Conservation (phyloP, 331 rosid species). For the Arachis monticola region DNA sequence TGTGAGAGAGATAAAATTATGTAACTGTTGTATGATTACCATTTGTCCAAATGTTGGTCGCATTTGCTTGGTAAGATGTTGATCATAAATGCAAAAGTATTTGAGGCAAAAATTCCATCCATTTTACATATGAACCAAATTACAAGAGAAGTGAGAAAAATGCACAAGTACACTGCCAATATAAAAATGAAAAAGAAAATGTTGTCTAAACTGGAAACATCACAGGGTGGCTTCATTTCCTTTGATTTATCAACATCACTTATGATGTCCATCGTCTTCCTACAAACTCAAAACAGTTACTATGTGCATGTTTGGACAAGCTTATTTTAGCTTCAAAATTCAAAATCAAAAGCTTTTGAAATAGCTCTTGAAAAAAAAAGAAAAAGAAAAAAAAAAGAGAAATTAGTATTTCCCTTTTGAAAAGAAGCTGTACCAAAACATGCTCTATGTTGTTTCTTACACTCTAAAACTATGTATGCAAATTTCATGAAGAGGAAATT, state of each 20-base stretch:
- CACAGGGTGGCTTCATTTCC: constrained; percentile 13
- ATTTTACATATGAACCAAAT: too few relatives aligned
- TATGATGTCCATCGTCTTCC: constrained; percentile 10
- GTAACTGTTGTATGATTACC: too few relatives aligned
- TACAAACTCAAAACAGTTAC: constrained; percentile 4
- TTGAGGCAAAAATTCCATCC: too few relatives aligned
- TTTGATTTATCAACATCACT: constrained; percentile 11
- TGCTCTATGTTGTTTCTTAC: not conserved
- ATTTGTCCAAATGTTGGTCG: too few relatives aligned
- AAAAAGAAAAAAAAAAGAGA: not conserved
- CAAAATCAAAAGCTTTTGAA: too few relatives aligned
- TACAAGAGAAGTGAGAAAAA: too few relatives aligned
- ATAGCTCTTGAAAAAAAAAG: too few relatives aligned
- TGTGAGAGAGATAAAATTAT: not conserved
- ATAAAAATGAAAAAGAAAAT: constrained; percentile 22
- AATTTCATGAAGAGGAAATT: constrained; percentile 31
- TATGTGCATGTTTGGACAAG: too few relatives aligned
- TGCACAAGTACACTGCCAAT: not conserved
- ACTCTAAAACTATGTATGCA: not conserved
- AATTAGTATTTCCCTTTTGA: too few relatives aligned
- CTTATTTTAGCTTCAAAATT: too few relatives aligned
- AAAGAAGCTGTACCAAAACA: not conserved
- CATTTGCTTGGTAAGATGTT: too few relatives aligned
- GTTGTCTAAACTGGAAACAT: constrained; percentile 30
- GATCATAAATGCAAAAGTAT: too few relatives aligned